Base-by-base conservation (phyloP, 768 basidiomycete genomes). In the Psilocybe tampanensis region DNA sequence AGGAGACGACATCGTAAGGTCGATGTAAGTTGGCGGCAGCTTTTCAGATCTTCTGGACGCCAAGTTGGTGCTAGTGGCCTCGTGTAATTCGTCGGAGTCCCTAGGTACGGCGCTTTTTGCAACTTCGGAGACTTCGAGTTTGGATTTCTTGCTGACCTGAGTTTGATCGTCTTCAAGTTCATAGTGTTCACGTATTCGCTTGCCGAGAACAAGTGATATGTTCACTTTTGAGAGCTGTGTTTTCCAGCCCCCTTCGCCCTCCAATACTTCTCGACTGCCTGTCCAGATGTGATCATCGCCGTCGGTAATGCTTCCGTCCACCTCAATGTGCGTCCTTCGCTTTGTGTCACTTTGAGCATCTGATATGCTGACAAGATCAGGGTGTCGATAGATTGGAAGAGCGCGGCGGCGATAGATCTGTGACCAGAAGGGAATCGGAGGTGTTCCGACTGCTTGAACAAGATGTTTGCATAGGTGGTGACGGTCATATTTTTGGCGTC, bases 381-480 rank as follows among this genome's bases (percentile, higher is more conserved):
- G 34, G 45, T 70, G 70, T 2, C 44, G 54, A 47, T 72, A 69
- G n/a, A 72, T 32, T 0, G 70, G 69, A 15, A 41, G 3, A 3
- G 56, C 55, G 8, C 63, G 60, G 0, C 68, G 64, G 2, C 68
- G 62, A 26, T 50, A 17, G 13, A 71, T 56, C 3, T 65, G 44
- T 2, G 19, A 43, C 53, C 60, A 70, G 52, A 71, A 72, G 2
- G 23, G 26, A 0, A 29, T 41, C 32, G 21, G 32, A 1, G 9
- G 64, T 22, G 2, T 63, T 60, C 5, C 41, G 22, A 68, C 62
- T 0, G 66, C 64, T 18, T 75, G 68, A 2, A 73, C 70, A 17
- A 73, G 66, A 50, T 74, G 70, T 47, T 74, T 73, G 67, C 73
- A 74, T 0, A 72, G 53, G 26, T 68, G 69, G 36, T 65, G 61